Evolutionary conservation across 2,329 filamentous ascomycete genomes (phyloP), one percentile per base, ranked within the genome.

Genomic region (Epichloe typhina): DNA sequence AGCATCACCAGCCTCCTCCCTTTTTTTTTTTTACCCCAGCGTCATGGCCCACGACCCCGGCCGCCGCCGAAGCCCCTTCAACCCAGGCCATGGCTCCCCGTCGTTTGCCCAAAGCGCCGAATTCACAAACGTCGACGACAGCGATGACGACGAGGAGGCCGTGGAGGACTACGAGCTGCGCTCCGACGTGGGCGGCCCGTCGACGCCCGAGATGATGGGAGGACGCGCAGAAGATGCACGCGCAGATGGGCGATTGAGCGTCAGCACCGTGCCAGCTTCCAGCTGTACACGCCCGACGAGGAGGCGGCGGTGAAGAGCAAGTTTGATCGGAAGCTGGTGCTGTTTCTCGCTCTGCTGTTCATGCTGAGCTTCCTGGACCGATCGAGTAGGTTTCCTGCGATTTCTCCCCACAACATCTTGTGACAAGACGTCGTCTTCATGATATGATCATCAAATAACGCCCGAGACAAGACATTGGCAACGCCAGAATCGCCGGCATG

Each of bases 321-420:
- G 68, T 80, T 95, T 57, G 89, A 95, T 64, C 74, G 79, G 51
- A 79, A 76, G 56, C 74, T 96, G 49, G 87, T 95, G 5, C 64
- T 86, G 1, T 94, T 95, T 62, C 76, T 95, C 55, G 85, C 87
- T 11, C 64, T 91, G 52, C 73, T 95, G 12, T 96, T 93, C 63
- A 77, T 94, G 73, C 72, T 95, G 54, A 85, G 83, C 55, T 95
- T 95, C 63, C 68, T 95, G 56, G 89, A 95, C 65, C 77, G 89
- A 57, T 90, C 86, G 17, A 95, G 87, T 89, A 71, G 55, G 75
- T 26, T 70, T 5, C 23, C 31, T 43, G 41, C 4, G n/a, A 15
- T 19, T 3, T 33, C 19, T 19, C 19, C 19, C 19, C 19, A 19
- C 19, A 19, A 19, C 19, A 19, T 19, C 19, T 19, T n/a, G n/a